A percentile compares a stretch with the other conserved stretches of the same genome.
Evolutionary conservation across 768 basidiomycete species (phyloP).

Genomic region (Dendrothele bispora): DNA sequence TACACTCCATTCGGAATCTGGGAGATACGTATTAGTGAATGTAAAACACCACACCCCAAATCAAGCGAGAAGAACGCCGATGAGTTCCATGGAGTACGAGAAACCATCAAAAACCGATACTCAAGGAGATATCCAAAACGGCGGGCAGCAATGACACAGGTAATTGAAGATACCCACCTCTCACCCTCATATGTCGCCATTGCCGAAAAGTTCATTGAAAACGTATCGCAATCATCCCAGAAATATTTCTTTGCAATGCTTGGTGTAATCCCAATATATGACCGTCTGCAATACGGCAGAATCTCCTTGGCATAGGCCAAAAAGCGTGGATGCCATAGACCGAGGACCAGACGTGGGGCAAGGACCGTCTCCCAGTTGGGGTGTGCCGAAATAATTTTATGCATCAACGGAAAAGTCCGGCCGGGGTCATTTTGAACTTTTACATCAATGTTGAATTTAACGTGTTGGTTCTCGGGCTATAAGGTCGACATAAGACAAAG

Average conservation of each 20-base stretch:
- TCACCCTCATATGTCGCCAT: constrained; percentile 75
- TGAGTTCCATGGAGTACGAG: constrained; percentile 5
- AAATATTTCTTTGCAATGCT: constrained; percentile 81
- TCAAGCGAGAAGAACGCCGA: no score
- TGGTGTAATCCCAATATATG: constrained; percentile 79
- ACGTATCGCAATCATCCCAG: constrained; percentile 83
- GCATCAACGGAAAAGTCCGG: constrained; percentile 80
- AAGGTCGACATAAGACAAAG: not conserved
- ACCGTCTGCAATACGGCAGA: constrained; percentile 81
- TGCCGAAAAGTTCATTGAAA: constrained; percentile 78
- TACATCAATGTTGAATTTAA: constrained; percentile 87
- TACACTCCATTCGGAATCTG: constrained; percentile 83
- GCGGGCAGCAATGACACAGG: no score
- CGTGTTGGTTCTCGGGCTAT: constrained; percentile 73
- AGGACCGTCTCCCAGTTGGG: constrained; percentile 72
- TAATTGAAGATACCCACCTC: constrained; percentile 40
- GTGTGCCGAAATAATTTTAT: constrained; percentile 61
- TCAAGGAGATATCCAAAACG: constrained; percentile 1
- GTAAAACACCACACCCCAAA: no score
- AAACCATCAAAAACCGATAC: constrained; percentile 2
- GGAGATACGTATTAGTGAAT: no score
- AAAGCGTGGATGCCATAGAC: constrained; percentile 92
- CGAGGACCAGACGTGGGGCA: constrained; percentile 78
- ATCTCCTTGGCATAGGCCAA: constrained; percentile 69
- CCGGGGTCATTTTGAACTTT: constrained; percentile 92